Conservation (phyloP, 1,139 yeast genomes). For the Diutina siamensis region DNA sequence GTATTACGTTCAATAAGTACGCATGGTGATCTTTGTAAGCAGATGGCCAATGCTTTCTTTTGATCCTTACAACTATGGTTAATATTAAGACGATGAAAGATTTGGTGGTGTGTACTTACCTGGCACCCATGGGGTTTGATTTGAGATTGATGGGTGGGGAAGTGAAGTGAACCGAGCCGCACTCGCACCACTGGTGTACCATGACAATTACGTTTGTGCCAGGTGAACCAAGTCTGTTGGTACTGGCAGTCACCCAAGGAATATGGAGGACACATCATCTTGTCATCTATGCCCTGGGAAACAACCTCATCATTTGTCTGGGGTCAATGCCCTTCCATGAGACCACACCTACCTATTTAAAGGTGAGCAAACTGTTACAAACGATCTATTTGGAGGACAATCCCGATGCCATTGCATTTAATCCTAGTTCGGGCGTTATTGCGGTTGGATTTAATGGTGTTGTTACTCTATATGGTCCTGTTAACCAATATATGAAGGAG, state of each 20-base stretch:
- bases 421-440: conserved; percentile 43
- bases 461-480: conserved; percentile 30
- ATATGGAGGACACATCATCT: conserved; percentile 61
- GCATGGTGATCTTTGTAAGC: conserved; percentile 93
- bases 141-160: too few species aligned
- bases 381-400: conserved; percentile 64
- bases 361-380: conserved; percentile 33
- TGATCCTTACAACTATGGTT: conserved; percentile 76
- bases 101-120: conserved; percentile 8
- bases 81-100: conserved; percentile 7
- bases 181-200: too few species aligned
- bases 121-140: conserved; percentile 11
- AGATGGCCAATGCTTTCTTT: conserved; percentile 84
- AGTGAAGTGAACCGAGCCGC: too few species aligned
- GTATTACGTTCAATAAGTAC: conserved; percentile 83
- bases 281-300: conserved; percentile 77
- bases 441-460: conserved; percentile 31
- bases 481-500: conserved; percentile 28
- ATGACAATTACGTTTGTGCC: conserved; percentile 70
- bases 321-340: background rate
- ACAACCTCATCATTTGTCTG: conserved; percentile 51
- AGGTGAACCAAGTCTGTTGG: conserved; percentile 63
- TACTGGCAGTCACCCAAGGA: conserved; percentile 47
- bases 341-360: background rate
- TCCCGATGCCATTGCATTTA: conserved; percentile 55